Percentiles rank a stretch among this genome's conserved stretches.
Conservation (phyloP, 257 asterid genomes). For the Scutellaria baicalensis region DNA sequence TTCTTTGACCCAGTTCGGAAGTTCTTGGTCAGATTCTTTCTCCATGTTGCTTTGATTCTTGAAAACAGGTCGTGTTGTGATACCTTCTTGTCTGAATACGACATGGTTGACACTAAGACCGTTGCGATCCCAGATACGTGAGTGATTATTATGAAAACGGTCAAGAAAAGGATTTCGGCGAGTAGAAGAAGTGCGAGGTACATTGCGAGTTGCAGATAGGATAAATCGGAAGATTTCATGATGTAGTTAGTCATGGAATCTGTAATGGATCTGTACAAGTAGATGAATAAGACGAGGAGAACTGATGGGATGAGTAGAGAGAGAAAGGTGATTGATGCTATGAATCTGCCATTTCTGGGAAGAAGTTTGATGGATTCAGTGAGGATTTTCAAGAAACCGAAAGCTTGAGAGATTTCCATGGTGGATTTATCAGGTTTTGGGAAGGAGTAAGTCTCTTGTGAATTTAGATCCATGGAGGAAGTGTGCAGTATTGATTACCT, state of each 20-base stretch:
- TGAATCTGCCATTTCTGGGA: constrained; percentile 16
- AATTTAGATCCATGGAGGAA: too few species aligned
- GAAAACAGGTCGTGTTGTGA: constrained; percentile 5
- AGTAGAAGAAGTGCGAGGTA: not conserved
- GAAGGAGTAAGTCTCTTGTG: too few species aligned
- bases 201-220: not conserved
- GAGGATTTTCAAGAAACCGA: constrained; percentile 19
- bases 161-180: constrained; percentile 8
- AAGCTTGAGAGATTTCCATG: constrained; percentile 16
- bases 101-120: constrained; percentile 16
- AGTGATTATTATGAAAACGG: constrained; percentile 1
- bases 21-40: constrained; percentile 12
- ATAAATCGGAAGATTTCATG: not conserved
- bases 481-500: too few species aligned
- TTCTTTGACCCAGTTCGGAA: constrained; percentile 1
- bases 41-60: constrained; percentile 6
- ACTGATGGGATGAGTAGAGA: constrained; percentile 18
- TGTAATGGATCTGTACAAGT: not conserved
- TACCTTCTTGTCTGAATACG: constrained; percentile 10
- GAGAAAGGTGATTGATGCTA: constrained; percentile 15
- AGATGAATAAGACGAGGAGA: constrained; percentile 4
- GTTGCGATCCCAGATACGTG: constrained; percentile 17
- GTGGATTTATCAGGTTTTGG: not conserved
- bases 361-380: constrained; percentile 21
- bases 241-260: not conserved